These are phyloP conservation scores for Psilocybe tampanensis DNA, from an alignment of 768 basidiomycete species.

Conservation along the genomic window DNA sequence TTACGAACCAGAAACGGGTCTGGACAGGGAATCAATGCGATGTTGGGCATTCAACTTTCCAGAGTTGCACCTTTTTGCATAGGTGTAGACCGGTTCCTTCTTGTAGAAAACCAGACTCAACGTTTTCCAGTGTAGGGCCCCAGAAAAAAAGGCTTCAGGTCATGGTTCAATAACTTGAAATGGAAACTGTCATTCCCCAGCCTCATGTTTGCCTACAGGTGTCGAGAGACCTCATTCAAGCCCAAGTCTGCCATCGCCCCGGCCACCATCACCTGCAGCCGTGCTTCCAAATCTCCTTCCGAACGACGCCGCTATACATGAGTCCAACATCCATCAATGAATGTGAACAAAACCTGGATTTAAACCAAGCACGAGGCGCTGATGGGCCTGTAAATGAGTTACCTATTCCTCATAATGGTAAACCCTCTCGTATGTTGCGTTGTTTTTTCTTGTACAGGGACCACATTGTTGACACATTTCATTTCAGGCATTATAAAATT, in stretches of 20 bases:
- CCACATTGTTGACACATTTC: slow-evolving; percentile 16
- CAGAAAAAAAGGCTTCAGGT: no score
- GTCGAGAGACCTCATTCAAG: neutral
- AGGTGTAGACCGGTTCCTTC: no score
- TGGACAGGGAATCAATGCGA: neutral
- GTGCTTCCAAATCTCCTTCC: neutral
- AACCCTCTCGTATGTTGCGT: slow-evolving; percentile 1
- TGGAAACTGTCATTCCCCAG: slow-evolving; percentile 16
- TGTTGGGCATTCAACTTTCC: no score
- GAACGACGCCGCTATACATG: slow-evolving; percentile 10
- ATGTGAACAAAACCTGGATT: slow-evolving; percentile 8
- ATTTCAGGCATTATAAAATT: slow-evolving; percentile 20
- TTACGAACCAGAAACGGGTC: neutral
- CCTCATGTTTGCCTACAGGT: slow-evolving; percentile 22
- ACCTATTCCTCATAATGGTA: slow-evolving; percentile 2
- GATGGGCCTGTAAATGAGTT: slow-evolving; percentile 1
- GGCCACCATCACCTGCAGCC: neutral
- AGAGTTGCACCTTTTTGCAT: no score
- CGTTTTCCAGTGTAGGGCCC: no score
- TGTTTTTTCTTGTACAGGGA: slow-evolving; percentile 7
- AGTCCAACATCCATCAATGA: slow-evolving; percentile 18
- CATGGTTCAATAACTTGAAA: slow-evolving; percentile 3
- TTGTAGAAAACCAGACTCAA: no score
- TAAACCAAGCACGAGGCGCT: slow-evolving; percentile 15
- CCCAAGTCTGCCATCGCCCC: neutral